These are phyloP conservation scores for Teratosphaeria viscida DNA, from an alignment of 2,329 filamentous ascomycete species.

Conservation along the genomic window DNA sequence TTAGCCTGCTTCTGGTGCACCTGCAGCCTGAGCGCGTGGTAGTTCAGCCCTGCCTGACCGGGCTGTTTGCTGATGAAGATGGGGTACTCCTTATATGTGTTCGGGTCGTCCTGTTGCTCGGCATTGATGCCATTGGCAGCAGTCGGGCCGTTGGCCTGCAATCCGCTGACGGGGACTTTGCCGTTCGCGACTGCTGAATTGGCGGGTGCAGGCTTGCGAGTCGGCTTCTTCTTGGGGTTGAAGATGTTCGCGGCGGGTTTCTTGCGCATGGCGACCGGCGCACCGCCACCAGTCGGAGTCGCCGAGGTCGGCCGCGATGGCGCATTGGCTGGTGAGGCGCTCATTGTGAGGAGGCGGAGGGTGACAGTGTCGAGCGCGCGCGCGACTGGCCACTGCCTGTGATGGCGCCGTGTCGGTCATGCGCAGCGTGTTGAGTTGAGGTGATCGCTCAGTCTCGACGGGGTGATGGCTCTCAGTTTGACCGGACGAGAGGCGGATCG, in stretches of 20 bases:
- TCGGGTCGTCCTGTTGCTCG: slow-evolving; percentile 12
- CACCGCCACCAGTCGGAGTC: slow-evolving; percentile 27
- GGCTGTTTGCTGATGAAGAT: slow-evolving; percentile 75
- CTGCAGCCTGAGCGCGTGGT: slow-evolving; percentile 79
- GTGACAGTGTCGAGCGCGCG: background rate
- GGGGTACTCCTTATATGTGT: slow-evolving; percentile 45
- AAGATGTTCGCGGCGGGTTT: slow-evolving; percentile 26
- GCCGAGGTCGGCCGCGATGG: slow-evolving; percentile 20
- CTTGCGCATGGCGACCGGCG: slow-evolving; percentile 23
- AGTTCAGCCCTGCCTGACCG: slow-evolving; percentile 66
- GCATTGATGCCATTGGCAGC: slow-evolving; percentile 4
- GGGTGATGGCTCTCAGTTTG: no score
- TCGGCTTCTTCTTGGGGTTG: slow-evolving; percentile 14
- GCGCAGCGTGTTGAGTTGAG: background rate
- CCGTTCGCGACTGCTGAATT: slow-evolving; percentile 3
- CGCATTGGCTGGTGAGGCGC: slow-evolving; percentile 24
- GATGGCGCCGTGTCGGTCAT: background rate
- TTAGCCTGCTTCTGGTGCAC: slow-evolving; percentile 30
- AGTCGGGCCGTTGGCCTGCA: slow-evolving; percentile 2
- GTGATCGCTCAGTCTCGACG: background rate
- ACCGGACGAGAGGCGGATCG: no score
- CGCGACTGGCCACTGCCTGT: background rate
- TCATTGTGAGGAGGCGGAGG: slow-evolving; percentile 14
- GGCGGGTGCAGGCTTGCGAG: slow-evolving; percentile 26
- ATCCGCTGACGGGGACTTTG: slow-evolving; percentile 1